Evolutionary conservation across 192 early-diverging fungal genomes (phyloP), one percentile per base, ranked within the genome.

Genomic region (Mortierella claussenii): DNA sequence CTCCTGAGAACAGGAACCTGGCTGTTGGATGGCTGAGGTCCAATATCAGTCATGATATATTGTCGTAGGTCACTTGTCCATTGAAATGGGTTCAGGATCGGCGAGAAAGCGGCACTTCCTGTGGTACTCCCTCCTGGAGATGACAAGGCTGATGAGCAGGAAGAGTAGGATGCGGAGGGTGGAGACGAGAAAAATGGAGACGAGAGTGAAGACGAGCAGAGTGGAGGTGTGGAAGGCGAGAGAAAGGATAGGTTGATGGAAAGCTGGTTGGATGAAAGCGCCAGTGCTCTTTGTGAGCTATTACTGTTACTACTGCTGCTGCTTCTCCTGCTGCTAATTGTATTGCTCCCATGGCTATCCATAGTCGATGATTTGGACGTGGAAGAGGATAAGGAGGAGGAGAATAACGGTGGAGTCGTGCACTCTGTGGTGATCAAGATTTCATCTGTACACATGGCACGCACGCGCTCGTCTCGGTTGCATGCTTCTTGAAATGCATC

Each of bases 11-110:
- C 33, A 8, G 59, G 73, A 1, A 76, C 63, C 18, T 61, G 50
- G 7, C 62, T 65, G 32, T 76, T 76, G 13, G 58, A 55, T 6
- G 73, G 73, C 17, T 76, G 73, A 2, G 73, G 73, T 52, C 73
- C 73, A 36, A 76, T 76, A 30, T 76, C 71, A 12, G 71, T 53
- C 62, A 76, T 66, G 50, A 76, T 76, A 17, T 66, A 67, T 33
- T 76, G 73, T n/a, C 73, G 64, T 9, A 67, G 12, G 33, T 76
- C 73, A 9, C 50, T 62, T 18, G 64, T 67, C 64, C 73, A 67
- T 20, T 76, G 73, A 26, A 67, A 76, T 0, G 73, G 59, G 44
- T 59, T 67, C 30, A 62, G 21, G 18, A 55, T 60, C 4, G 71
- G 71, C 8, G 71, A 76, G 2, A 61, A 40, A 40, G 37, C 13